A percentile compares a stretch with the other conserved stretches of the same genome.
Evolutionary conservation across 345 rosid genomes (phyloP).

Genomic region (Aquilaria malaccensis): DNA sequence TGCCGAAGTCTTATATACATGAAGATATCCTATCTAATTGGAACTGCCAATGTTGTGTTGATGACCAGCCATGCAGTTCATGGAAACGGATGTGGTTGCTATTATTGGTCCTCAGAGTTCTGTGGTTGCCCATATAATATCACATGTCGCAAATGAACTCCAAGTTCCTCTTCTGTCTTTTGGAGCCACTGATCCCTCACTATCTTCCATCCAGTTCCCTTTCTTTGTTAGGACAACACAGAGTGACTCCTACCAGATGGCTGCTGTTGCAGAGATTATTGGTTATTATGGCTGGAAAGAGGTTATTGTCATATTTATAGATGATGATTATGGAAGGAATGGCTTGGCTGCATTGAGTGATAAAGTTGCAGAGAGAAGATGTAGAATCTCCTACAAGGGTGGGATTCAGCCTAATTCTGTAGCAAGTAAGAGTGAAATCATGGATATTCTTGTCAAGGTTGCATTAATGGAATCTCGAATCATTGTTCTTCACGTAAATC

Average conservation of each 20-base stretch:
- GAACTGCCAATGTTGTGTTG: slow-evolving; percentile 10
- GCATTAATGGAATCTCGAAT: slow-evolving; percentile 76
- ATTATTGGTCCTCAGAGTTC: slow-evolving; percentile 90
- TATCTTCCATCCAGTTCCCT: slow-evolving; percentile 77
- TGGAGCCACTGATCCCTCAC: slow-evolving; percentile 88
- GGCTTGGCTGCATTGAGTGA: slow-evolving; percentile 74
- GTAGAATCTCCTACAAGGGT: slow-evolving; percentile 60
- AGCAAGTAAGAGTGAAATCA: slow-evolving; percentile 31
- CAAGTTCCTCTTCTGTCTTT: slow-evolving; percentile 77
- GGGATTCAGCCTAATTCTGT: slow-evolving; percentile 47
- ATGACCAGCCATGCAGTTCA: slow-evolving; percentile 64
- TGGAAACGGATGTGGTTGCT: slow-evolving; percentile 74
- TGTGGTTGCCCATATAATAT: slow-evolving; percentile 62
- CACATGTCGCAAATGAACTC: slow-evolving; percentile 71
- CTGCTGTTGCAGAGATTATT: slow-evolving; percentile 72
- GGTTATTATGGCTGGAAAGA: slow-evolving; percentile 73
- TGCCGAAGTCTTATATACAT: background rate
- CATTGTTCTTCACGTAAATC: slow-evolving; percentile 57
- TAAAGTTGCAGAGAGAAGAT: slow-evolving; percentile 61
- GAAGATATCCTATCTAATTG: background rate
- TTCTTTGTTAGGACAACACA: slow-evolving; percentile 72
- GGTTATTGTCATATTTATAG: slow-evolving; percentile 69
- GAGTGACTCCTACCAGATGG: slow-evolving; percentile 79
- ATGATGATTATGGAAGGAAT: slow-evolving; percentile 80
- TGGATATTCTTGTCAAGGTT: slow-evolving; percentile 70